Evolutionary conservation across 306 rosid species (phyloP), one percentile per base, ranked within the genome.

Genomic region (Castanea mollissima): DNA sequence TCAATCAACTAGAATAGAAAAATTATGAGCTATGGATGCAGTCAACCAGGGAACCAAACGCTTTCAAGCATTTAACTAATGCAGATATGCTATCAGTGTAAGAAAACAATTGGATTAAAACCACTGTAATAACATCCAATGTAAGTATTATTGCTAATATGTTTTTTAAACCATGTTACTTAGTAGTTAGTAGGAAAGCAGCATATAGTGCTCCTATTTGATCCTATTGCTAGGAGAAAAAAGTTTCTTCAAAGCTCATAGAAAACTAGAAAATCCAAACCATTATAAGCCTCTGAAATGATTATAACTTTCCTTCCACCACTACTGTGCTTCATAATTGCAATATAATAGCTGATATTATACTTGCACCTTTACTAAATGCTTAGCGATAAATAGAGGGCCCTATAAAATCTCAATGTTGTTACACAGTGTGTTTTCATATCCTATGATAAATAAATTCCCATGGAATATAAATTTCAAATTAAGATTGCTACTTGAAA

Each of bases 1-100:
- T 91, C 91, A 71, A 94, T 92, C 87, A 94, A 89, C 99, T 94
- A 75, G 25, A 81, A 76, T 63, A 63, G 19, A 64, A 21, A 58
- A 59, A 74, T 75, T 72, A 80, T 35, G 59, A 73, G 31, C 74
- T 78, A 58, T 80, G 75, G 74, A 80, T 72, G 59, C 31, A 75
- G 60, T 63, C 32, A 52, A 56, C 76, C 76, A 55, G 35, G 75
- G 71, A 59, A 49, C 32, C 77, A 55, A 80, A 35, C 76, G 51
- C 54, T 77, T 58, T 49, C 55, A 49, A 74, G 62, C 71, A 51
- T 60, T 31, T 14, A 64, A 63, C 31, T 6, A 15, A 23, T 3
- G 41, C 19, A 80, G 25, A 73, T n/a, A 75, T 34, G 38, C 44
- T 55, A 44, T 59, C 51, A 27, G 19, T 70, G 79, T 69, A 52